Evolutionary conservation across 2,329 filamentous ascomycete genomes (phyloP).

Genomic region (Clonostachys rosea): DNA sequence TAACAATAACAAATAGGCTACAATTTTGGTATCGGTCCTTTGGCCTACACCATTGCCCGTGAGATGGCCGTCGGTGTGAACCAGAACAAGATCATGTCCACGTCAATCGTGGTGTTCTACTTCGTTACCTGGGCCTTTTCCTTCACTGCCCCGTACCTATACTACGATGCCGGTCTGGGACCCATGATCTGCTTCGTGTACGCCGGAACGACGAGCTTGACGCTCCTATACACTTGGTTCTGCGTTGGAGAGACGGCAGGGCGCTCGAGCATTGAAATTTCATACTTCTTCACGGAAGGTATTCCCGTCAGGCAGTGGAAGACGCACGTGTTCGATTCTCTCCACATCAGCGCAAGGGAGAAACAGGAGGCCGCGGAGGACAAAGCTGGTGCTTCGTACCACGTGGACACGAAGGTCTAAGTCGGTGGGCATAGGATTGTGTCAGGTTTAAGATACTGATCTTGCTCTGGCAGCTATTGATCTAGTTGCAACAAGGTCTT

Average conservation of each 20-base stretch:
- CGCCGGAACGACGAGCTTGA: constrained; percentile 16
- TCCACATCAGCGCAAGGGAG: constrained; percentile 1
- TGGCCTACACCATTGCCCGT: constrained; percentile 29
- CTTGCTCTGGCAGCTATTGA: too few relatives aligned
- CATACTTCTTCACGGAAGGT: constrained; percentile 27
- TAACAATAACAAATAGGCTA: constrained; percentile 11
- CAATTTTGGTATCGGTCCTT: constrained; percentile 31
- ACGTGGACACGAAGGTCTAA: constrained; percentile 1
- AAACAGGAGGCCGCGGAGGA: neutral
- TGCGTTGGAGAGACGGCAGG: constrained; percentile 32
- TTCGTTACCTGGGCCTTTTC: constrained; percentile 21
- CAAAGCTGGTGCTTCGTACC: neutral
- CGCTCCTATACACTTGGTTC: constrained; percentile 24
- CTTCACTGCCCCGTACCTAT: constrained; percentile 25
- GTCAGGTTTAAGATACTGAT: too few relatives aligned
- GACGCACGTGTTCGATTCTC: constrained; percentile 9
- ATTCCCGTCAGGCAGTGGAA: constrained; percentile 25
- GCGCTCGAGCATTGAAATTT: constrained; percentile 25
- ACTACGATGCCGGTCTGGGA: constrained; percentile 20
- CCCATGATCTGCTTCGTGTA: constrained; percentile 26
- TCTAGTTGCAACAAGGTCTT: too few relatives aligned
- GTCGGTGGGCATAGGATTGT: too few relatives aligned
- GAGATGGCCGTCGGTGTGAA: constrained; percentile 38
- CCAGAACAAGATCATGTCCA: constrained; percentile 37
- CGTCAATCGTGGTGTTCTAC: constrained; percentile 32